A percentile compares a stretch with the other conserved stretches of the same genome.
These are phyloP conservation scores for Evernia prunastri DNA, from an alignment of 495 filamentous ascomycete species.

Conservation along the genomic window DNA sequence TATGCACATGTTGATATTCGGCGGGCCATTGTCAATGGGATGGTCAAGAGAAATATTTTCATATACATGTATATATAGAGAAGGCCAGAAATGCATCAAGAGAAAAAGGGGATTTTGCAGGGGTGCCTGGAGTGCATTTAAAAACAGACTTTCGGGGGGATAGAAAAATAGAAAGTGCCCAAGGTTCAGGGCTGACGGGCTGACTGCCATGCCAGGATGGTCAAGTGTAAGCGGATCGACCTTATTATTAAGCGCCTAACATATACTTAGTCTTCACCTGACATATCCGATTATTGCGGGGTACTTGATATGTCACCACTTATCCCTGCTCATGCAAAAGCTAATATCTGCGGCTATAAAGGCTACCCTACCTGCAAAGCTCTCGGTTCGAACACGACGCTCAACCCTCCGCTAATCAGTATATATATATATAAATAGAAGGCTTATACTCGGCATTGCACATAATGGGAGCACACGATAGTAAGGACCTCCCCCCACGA, in stretches of 20 bases:
- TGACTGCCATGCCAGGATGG: background rate
- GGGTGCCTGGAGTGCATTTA: too few relatives aligned
- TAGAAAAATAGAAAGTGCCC: too few relatives aligned
- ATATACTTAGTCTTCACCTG: background rate
- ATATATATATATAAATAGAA: background rate
- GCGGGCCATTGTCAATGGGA: background rate
- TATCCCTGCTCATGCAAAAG: too few relatives aligned
- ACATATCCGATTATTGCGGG: slow-evolving; percentile 8
- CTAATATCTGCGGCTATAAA: too few relatives aligned
- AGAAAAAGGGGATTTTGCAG: background rate
- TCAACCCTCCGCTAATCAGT: background rate
- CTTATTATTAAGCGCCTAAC: background rate
- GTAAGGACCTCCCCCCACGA: background rate
- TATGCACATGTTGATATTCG: background rate
- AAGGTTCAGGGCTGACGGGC: too few relatives aligned
- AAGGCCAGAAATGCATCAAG: too few relatives aligned
- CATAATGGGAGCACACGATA: slow-evolving; percentile 5
- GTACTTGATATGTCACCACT: too few relatives aligned
- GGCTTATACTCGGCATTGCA: background rate
- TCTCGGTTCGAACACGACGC: background rate
- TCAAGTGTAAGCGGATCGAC: background rate
- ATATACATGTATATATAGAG: background rate
- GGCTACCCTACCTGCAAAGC: background rate
- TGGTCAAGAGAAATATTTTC: background rate
- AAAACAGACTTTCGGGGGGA: background rate